These are phyloP conservation scores for Debaryomyces singareniensis DNA, from an alignment of 1,139 yeast species.

Conservation along the genomic window DNA sequence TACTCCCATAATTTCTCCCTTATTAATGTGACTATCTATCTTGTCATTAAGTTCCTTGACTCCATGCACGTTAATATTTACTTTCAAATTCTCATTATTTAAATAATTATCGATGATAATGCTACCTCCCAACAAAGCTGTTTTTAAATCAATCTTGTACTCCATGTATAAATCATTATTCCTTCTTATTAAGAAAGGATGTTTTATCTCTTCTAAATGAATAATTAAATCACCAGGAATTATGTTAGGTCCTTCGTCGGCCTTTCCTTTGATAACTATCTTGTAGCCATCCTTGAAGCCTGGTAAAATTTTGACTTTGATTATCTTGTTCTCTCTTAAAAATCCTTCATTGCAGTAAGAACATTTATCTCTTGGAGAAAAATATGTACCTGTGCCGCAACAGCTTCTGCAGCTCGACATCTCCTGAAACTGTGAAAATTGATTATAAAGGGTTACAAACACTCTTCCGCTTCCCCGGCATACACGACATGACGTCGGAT, in stretches of 20 bases:
- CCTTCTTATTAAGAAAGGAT: slow-evolving; percentile 41
- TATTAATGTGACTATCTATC: slow-evolving; percentile 17
- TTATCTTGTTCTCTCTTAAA: slow-evolving; percentile 40
- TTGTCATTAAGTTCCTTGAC: slow-evolving; percentile 15
- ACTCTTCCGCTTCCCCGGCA: slow-evolving; percentile 38
- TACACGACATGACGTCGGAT: slow-evolving; percentile 25
- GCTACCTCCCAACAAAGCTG: slow-evolving; percentile 52
- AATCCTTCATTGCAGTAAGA: slow-evolving; percentile 28
- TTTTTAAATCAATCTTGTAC: slow-evolving; percentile 40
- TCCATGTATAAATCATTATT: slow-evolving; percentile 43
- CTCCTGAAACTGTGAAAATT: slow-evolving; percentile 29
- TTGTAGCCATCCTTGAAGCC: slow-evolving; percentile 49
- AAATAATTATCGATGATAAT: slow-evolving; percentile 39
- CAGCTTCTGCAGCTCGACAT: slow-evolving; percentile 30
- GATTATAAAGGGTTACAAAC: slow-evolving; percentile 24
- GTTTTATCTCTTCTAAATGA: slow-evolving; percentile 26
- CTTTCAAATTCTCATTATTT: slow-evolving; percentile 34
- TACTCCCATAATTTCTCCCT: slow-evolving; percentile 44
- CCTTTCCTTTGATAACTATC: slow-evolving; percentile 49
- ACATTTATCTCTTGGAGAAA: slow-evolving; percentile 20
- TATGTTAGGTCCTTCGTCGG: slow-evolving; percentile 55
- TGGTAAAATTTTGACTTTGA: slow-evolving; percentile 45
- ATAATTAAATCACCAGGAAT: slow-evolving; percentile 66
- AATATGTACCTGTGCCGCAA: slow-evolving; percentile 27
- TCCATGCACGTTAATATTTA: slow-evolving; percentile 37